Base-by-base conservation (phyloP, 768 basidiomycete genomes). In the Mycena vulgaris region DNA sequence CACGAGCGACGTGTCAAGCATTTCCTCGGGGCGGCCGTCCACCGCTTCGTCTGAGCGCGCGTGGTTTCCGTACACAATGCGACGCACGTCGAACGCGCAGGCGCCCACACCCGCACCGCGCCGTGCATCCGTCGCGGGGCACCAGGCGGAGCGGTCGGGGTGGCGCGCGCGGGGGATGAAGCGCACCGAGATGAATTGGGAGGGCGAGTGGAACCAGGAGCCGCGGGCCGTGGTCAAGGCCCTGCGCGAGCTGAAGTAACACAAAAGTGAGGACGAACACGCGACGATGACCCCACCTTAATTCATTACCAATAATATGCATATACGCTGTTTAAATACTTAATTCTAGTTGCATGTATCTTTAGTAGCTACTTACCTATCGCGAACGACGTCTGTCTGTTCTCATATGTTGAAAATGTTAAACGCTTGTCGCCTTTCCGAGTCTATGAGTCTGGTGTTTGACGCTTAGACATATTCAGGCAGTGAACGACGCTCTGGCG, bases 151-250 rank as follows among this genome's bases (percentile, higher is more conserved):
- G n/a, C n/a, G n/a, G n/a, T n/a, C n/a, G n/a, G n/a, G n/a, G n/a
- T n/a, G 40, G 5, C 25, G 13, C 21, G n/a, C 39, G 51, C 21
- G 30, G 7, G 61, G 58, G 14, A 23, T 51, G 23, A 48, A 52
- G 39, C 67, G 68, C 37, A 23, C 16, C 28, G 71, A 63, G 55
- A 8, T 28, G 30, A 63, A 60, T 19, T 72, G 71, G 71, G 49
- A 57, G 53, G 71, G 71, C 17, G 71, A 66, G 64, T 73, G 71
- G 71, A 73, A 73, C 28, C 67, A 51, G 33, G 64, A 66, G 6
- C 64, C 66, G 55, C 10, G 21, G 0, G 19, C 47, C 16, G 71
- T 69, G 9, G 47, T 63, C 25, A 69, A 48, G 55, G 35, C 21
- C 2, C 48, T 73, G 40, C 21, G 71, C 8, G 60, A 60, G 55